These are phyloP conservation scores for Phytophthora colocasiae DNA, from an alignment of 352 stramenopile species.

Conservation along the genomic window DNA sequence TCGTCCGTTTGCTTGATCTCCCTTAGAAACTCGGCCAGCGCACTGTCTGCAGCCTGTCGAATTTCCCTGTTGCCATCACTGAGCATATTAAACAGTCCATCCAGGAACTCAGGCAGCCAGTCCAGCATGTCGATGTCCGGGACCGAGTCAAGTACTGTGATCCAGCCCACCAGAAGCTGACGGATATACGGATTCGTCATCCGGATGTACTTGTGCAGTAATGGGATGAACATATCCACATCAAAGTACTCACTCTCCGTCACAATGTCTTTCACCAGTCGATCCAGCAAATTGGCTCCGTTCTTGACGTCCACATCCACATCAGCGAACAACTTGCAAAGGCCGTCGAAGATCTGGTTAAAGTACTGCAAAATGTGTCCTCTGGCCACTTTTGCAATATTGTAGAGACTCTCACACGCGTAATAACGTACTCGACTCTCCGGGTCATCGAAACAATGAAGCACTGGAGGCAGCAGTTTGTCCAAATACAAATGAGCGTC, in stretches of 20 bases:
- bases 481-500: constrained; percentile 93
- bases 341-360: constrained; percentile 99
- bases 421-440: constrained; percentile 99
- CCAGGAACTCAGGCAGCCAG: constrained; percentile 97
- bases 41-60: constrained; percentile 94
- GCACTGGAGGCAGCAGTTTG: constrained; percentile 95
- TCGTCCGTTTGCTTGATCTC: constrained; percentile 97
- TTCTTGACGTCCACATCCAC: constrained; percentile 99
- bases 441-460: constrained; percentile 99
- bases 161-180: constrained; percentile 98
- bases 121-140: constrained; percentile 99
- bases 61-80: constrained; percentile 99
- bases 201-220: constrained; percentile 99
- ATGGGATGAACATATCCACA: constrained; percentile 98
- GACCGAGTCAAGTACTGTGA: constrained; percentile 98
- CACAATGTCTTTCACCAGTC: constrained; percentile 99
- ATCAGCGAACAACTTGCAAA: constrained; percentile 97
- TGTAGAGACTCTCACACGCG: constrained; percentile 99
- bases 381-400: constrained; percentile 98
- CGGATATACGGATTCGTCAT: constrained; percentile 99
- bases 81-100: constrained; percentile 99
- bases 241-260: constrained; percentile 98
- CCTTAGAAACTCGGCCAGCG: constrained; percentile 94
- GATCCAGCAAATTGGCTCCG: constrained; percentile 88
- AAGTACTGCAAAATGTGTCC: constrained; percentile 97